These are phyloP conservation scores for Komagataella populi DNA, from an alignment of 805 yeast genomes.

Conservation along the genomic window DNA sequence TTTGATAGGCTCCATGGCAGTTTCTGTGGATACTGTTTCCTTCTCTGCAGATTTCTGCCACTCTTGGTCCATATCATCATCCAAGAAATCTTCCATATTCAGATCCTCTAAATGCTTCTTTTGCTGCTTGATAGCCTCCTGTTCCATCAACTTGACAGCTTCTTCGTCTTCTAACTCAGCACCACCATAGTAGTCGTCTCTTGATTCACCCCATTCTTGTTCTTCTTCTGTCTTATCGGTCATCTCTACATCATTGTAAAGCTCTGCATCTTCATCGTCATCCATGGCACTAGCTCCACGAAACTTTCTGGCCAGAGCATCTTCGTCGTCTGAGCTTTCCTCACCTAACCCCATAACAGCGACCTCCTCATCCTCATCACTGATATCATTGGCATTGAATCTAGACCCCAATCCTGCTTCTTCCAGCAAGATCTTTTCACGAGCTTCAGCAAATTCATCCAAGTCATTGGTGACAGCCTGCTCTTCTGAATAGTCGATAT, in stretches of 20 bases:
- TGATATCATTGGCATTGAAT: slow-evolving; percentile 14
- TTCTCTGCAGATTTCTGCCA: slow-evolving; percentile 53
- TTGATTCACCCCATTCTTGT: slow-evolving; percentile 27
- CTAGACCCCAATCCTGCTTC: slow-evolving; percentile 32
- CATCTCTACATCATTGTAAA: slow-evolving; percentile 11
- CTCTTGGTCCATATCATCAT: slow-evolving; percentile 67
- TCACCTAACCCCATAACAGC: slow-evolving; percentile 19
- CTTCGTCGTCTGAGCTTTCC: slow-evolving; percentile 36
- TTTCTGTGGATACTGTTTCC: slow-evolving; percentile 27
- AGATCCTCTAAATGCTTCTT: slow-evolving; percentile 66
- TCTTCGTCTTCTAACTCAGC: slow-evolving; percentile 63
- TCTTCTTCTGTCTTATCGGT: slow-evolving; percentile 15
- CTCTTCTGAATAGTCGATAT: neutral
- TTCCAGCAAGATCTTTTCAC: slow-evolving; percentile 42
- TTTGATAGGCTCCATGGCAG: slow-evolving; percentile 9
- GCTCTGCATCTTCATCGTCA: slow-evolving; percentile 26
- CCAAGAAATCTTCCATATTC: slow-evolving; percentile 61
- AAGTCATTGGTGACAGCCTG: slow-evolving; percentile 29
- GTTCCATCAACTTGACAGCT: slow-evolving; percentile 64
- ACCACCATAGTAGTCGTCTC: slow-evolving; percentile 46
- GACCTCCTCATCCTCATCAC: slow-evolving; percentile 41
- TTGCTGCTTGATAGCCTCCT: slow-evolving; percentile 81
- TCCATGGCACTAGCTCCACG: slow-evolving; percentile 30
- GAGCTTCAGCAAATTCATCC: slow-evolving; percentile 50
- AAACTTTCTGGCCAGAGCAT: slow-evolving; percentile 29